A percentile compares a stretch with the other conserved stretches of the same genome.
Evolutionary conservation across 2,329 filamentous ascomycete genomes (phyloP).

Genomic region (Allantophomopsis cytisporea): DNA sequence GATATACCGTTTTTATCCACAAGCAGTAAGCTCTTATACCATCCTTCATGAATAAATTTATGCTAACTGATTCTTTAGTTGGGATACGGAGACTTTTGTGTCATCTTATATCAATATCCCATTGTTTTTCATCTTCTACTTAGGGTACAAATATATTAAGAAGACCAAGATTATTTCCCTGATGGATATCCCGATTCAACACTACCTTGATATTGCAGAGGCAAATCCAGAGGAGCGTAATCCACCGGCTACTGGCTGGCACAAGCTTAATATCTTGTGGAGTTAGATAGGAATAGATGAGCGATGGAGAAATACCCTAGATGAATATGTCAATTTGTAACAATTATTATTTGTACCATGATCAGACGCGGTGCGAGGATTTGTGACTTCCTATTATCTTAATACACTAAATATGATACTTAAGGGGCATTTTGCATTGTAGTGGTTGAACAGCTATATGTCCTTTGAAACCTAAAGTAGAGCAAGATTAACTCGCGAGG

Average conservation of each 20-base stretch:
- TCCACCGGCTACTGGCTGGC: constrained; percentile 7
- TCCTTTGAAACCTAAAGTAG: too few species aligned
- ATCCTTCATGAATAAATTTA: not conserved
- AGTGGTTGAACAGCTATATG: too few species aligned
- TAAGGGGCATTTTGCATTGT: too few species aligned
- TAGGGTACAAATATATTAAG: constrained; percentile 39
- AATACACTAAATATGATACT: too few species aligned
- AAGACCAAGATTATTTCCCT: constrained; percentile 26
- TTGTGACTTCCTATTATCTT: too few species aligned
- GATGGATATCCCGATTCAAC: constrained; percentile 20
- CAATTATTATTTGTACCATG: too few species aligned
- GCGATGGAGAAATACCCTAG: too few species aligned
- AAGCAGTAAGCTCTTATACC: not conserved
- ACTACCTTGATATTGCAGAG: constrained; percentile 22
- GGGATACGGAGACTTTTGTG: not conserved
- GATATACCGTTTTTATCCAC: constrained; percentile 40
- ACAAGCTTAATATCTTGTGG: constrained; percentile 13
- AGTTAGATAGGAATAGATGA: constrained; percentile 3
- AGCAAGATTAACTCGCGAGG: too few species aligned
- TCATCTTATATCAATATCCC: constrained; percentile 20
- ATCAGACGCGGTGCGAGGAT: too few species aligned
- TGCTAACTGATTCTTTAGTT: not conserved
- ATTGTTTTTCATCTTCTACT: constrained; percentile 25
- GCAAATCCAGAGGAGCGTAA: constrained; percentile 11
- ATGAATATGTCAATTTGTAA: too few species aligned